Percentiles rank a stretch among this genome's conserved stretches.
Evolutionary conservation across 2,329 filamentous ascomycete species (phyloP).

Genomic region (Keithomyces neogunnii): DNA sequence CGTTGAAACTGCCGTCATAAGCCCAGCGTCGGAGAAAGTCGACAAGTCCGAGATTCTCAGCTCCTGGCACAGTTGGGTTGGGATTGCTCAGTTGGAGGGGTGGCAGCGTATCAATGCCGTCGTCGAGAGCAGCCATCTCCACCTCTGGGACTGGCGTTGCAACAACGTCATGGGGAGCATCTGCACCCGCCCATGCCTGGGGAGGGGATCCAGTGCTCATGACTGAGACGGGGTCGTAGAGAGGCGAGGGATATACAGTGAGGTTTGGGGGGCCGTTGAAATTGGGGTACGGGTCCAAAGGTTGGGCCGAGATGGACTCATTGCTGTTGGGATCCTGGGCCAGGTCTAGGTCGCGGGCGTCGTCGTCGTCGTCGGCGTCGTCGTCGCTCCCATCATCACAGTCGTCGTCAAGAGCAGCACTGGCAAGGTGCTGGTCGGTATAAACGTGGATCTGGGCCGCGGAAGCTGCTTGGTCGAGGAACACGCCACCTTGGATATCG

Average conservation of each 20-base stretch:
- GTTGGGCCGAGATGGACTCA: conserved; percentile 3
- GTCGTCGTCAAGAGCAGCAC: neutral
- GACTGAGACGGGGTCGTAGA: neutral
- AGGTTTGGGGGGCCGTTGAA: neutral
- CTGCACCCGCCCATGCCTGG: conserved; percentile 2
- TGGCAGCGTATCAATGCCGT: conserved; percentile 4
- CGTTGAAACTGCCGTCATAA: conserved; percentile 19
- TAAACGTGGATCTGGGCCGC: neutral
- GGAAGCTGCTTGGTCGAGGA: conserved; percentile 10
- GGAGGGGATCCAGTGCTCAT: neutral
- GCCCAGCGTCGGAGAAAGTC: conserved; percentile 46
- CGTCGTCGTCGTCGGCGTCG: conserved; percentile 22
- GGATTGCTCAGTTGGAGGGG: conserved; percentile 21
- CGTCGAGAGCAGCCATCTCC: neutral
- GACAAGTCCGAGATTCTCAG: conserved; percentile 39
- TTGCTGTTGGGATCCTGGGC: conserved; percentile 7
- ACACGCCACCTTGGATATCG: conserved; percentile 25
- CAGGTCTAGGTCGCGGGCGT: conserved; percentile 3
- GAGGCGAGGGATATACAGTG: neutral
- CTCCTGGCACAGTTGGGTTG: conserved; percentile 31
- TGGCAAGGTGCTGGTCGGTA: neutral
- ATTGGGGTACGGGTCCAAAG: conserved; percentile 1
- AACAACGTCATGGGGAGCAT: neutral
- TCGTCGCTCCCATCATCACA: neutral
- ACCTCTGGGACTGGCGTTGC: neutral